Base-by-base conservation (phyloP, 768 basidiomycete genomes). In the Paxillus ammoniavirescens region DNA sequence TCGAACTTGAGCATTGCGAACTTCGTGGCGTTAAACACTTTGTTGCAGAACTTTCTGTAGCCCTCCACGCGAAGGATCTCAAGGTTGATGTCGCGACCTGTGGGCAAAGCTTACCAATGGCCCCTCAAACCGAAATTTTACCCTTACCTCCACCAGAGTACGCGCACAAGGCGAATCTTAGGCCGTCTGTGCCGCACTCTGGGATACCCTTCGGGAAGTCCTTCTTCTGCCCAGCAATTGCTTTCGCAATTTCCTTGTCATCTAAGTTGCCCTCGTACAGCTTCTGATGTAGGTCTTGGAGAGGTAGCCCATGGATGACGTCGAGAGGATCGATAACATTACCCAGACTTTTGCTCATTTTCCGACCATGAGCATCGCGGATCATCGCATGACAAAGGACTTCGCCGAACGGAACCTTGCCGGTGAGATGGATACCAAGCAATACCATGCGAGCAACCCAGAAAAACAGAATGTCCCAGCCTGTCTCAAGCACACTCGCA, bases 401-500 rank as follows among this genome's bases (percentile, higher is more conserved):
- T 72, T 99, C 95, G 45, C 83, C 78, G 81, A 98, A 99, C 1
- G 97, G 97, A 77, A 99, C 82, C 64, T 89, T 71, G 26, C 82
- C 94, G 0, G 97, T 99, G 43, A 98, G 83, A 52, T 88, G 81
- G 62, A 93, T 74, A 41, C 97, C 96, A 35, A 98, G 84, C 64
- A 99, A 75, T 46, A 91, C 96, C 96, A 98, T 99, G 41, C 97
- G 89, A 14, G 97, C 95, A 7, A 98, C 96, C 97, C 97, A 99
- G 83, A 98, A 98, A 81, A 95, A 95, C n/a, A 99, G 72, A 63
- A 98, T 98, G 59, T 98, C 97, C 96, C 97, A 98, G 43, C 97
- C 97, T 0, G 97, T 99, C 74, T 98, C 97, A 30, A 98, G 82
- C 42, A 98, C 61, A n/a, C 86, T 82, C 2, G 91, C 74, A 0